A percentile compares a stretch with the other conserved stretches of the same genome.
Evolutionary conservation across 176 grass and related monocot species (phyloP).

Genomic region (Raddia guianensis): DNA sequence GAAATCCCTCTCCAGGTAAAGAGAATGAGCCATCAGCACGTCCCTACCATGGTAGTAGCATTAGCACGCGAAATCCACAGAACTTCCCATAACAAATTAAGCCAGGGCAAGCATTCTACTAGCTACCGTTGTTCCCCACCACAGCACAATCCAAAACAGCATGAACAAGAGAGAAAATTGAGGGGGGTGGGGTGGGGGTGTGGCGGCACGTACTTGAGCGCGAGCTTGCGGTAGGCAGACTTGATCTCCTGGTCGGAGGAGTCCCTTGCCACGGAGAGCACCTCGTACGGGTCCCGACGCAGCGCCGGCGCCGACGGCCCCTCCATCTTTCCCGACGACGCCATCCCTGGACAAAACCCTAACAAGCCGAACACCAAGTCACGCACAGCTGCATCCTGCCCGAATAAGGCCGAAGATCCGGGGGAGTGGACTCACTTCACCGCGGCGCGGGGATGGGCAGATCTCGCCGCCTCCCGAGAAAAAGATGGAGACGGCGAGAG

Average conservation of each 20-base stretch:
- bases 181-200: no score
- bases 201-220: conserved; percentile 92
- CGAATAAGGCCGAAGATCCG: conserved; percentile 22
- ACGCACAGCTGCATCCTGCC: not conserved
- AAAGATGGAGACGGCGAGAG: not conserved
- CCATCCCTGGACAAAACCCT: conserved; percentile 56
- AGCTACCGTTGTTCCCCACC: not conserved
- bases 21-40: conserved; percentile 4
- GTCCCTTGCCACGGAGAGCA: conserved; percentile 77
- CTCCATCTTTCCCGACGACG: conserved; percentile 81
- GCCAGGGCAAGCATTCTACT: not conserved
- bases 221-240: conserved; percentile 95
- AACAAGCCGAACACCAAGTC: conserved; percentile 13
- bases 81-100: conserved; percentile 5
- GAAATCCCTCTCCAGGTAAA: not conserved
- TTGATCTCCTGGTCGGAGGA: conserved; percentile 99
- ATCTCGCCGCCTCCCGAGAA: conserved; percentile 40
- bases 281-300: conserved; percentile 94
- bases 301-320: conserved; percentile 71
- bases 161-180: not conserved
- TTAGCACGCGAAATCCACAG: not conserved
- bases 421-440: conserved; percentile 19
- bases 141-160: conserved; percentile 4
- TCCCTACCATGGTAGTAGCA: conserved; percentile 10
- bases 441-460: conserved; percentile 20